These are phyloP conservation scores for Trichoderma koningiopsis DNA, from an alignment of 2,329 filamentous ascomycete genomes.

Conservation along the genomic window DNA sequence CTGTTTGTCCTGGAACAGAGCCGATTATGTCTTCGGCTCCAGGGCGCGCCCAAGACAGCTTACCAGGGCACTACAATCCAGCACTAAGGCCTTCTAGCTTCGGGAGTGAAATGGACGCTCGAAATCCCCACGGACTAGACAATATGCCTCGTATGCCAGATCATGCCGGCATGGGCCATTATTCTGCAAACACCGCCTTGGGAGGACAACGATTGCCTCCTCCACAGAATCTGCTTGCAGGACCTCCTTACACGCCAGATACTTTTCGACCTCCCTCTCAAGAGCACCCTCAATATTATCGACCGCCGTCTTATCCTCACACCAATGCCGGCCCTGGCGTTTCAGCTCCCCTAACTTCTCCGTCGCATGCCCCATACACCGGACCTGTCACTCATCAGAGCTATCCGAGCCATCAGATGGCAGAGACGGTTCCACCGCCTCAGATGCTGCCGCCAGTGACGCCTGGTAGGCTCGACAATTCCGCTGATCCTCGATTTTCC, in stretches of 20 bases:
- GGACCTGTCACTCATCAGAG: neutral
- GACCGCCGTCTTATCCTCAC: constrained; percentile 2
- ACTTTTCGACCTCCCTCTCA: constrained; percentile 24
- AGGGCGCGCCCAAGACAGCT: constrained; percentile 22
- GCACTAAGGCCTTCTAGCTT: constrained; percentile 31
- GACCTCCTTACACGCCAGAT: constrained; percentile 27
- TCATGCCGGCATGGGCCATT: constrained; percentile 31
- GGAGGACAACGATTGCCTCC: constrained; percentile 26
- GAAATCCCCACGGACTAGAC: constrained; percentile 26
- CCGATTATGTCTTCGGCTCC: constrained; percentile 27
- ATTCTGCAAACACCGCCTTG: constrained; percentile 25
- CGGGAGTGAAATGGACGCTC: constrained; percentile 28
- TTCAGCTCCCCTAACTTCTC: constrained; percentile 10
- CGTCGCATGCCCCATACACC: neutral
- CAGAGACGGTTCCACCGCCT: constrained; percentile 4
- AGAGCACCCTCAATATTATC: constrained; percentile 24
- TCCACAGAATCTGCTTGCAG: constrained; percentile 32
- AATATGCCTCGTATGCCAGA: constrained; percentile 34
- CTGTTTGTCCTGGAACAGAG: constrained; percentile 16
- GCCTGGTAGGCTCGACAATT: neutral
- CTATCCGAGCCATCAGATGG: constrained; percentile 3
- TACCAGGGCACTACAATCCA: constrained; percentile 25
- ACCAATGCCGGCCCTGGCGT: neutral
- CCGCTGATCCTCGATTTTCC: neutral
- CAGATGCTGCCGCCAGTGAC: neutral